phyloP scores from a whole-genome alignment of 768 basidiomycete species.

The Amanita exitialis region DNA sequence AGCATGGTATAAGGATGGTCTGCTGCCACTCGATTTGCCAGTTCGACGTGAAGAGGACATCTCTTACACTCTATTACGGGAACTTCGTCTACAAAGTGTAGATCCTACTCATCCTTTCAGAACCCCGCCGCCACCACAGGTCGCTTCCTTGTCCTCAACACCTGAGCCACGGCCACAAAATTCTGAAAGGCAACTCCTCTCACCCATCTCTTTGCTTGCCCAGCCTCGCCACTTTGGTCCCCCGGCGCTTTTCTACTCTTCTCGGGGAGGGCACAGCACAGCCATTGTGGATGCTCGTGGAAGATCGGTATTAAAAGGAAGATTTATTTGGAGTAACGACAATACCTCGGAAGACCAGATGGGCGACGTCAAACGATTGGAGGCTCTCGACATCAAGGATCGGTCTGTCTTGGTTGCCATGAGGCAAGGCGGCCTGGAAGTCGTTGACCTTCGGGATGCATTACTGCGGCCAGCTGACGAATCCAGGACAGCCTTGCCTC shows the following conservation, averaged over 20 bases:
- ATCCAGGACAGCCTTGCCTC: conserved; percentile 62
- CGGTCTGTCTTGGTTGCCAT: conserved; percentile 76
- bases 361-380: conserved; percentile 77
- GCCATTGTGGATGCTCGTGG: conserved; percentile 83
- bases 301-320: conserved; percentile 72
- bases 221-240: conserved; percentile 82
- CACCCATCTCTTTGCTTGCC: conserved; percentile 64
- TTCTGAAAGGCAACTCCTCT: conserved; percentile 48
- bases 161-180: conserved; percentile 10
- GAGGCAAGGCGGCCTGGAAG: conserved; percentile 81
- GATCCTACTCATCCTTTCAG: conserved; percentile 80
- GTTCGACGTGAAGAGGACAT: conserved; percentile 68
- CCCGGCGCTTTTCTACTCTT: conserved; percentile 79
- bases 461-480: conserved; percentile 72
- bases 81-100: conserved; percentile 66
- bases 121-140: conserved; percentile 31
- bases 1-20: conserved; percentile 78
- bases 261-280: conserved; percentile 85
- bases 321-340: conserved; percentile 71
- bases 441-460: conserved; percentile 71
- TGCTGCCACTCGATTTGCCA: conserved; percentile 75
- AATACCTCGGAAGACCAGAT: conserved; percentile 48
- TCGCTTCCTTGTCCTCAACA: conserved; percentile 15
- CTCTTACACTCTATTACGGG: conserved; percentile 59
- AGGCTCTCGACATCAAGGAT: conserved; percentile 71